Conservation (phyloP, 1,284 basidiomycete species). For the Puccinia horiana region DNA sequence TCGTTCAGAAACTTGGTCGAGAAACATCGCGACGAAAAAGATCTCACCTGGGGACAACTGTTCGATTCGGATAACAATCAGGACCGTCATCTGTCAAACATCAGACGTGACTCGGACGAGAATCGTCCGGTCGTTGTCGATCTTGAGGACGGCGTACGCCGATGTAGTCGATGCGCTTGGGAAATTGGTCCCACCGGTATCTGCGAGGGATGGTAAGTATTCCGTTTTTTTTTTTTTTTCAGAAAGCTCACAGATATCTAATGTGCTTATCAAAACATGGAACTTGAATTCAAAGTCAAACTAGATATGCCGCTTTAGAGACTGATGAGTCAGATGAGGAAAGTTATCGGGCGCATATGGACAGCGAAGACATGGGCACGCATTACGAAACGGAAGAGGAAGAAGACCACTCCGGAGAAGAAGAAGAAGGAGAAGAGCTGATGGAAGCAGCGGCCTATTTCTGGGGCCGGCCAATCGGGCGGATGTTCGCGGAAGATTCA, state of each 20-base stretch:
- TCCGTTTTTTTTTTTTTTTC: background rate
- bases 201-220: conserved; percentile 46
- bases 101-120: background rate
- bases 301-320: conserved; percentile 7
- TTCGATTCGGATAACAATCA: conserved; percentile 7
- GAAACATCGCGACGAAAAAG: conserved; percentile 40
- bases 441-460: background rate
- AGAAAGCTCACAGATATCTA: background rate
- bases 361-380: conserved; percentile 28
- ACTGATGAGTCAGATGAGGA: conserved; percentile 21
- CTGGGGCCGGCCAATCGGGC: background rate
- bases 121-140: conserved; percentile 19
- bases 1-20: conserved; percentile 34
- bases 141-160: conserved; percentile 32
- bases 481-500: background rate
- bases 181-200: conserved; percentile 33
- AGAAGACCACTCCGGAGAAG: background rate
- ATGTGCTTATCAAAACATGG: background rate
- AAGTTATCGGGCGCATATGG: background rate
- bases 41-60: conserved; percentile 42
- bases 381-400: conserved; percentile 10
- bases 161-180: conserved; percentile 43
- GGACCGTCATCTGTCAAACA: background rate
- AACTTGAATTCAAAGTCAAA: background rate
- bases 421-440: background rate